Conservation (phyloP, 106 monocot species). For the Xerophyta viscosa region DNA sequence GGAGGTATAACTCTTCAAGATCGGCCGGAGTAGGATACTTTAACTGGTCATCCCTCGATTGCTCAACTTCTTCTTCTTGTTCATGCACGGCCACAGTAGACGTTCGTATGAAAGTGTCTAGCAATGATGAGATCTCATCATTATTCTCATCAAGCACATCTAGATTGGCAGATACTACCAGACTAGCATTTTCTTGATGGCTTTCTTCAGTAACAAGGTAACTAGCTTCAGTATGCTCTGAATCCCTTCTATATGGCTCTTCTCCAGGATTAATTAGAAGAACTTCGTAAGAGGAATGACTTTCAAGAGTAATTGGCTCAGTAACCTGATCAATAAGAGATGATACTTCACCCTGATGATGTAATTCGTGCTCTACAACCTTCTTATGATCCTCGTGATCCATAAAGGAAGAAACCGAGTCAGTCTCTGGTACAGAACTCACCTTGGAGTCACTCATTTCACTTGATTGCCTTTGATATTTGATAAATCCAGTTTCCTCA, state of each 20-base stretch:
- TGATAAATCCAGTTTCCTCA: constrained; percentile 8
- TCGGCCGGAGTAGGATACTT: too few relatives aligned
- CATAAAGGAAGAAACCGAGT: constrained; percentile 18
- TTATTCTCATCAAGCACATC: constrained; percentile 20
- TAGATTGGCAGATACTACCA: not conserved
- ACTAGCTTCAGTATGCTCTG: not conserved
- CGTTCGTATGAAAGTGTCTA: too few relatives aligned
- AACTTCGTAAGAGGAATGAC: constrained; percentile 18
- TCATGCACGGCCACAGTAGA: constrained; percentile 13
- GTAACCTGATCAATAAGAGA: not conserved
- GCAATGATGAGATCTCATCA: constrained; percentile 23
- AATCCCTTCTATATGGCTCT: not conserved
- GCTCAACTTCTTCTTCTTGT: constrained; percentile 7
- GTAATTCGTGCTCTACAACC: constrained; percentile 10
- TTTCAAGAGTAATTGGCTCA: constrained; percentile 12
- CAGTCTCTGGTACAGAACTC: constrained; percentile 25
- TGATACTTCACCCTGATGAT: constrained; percentile 2
- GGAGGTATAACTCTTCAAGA: constrained; percentile 5
- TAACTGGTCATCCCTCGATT: constrained; percentile 1
- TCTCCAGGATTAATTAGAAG: constrained; percentile 13
- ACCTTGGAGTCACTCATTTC: constrained; percentile 31
- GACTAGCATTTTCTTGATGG: constrained; percentile 1
- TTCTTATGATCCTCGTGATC: constrained; percentile 24
- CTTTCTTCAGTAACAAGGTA: constrained; percentile 5
- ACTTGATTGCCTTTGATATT: constrained; percentile 18